Conservation (phyloP, 108 stramenopile species). For the Nitzschia inconspicua region DNA sequence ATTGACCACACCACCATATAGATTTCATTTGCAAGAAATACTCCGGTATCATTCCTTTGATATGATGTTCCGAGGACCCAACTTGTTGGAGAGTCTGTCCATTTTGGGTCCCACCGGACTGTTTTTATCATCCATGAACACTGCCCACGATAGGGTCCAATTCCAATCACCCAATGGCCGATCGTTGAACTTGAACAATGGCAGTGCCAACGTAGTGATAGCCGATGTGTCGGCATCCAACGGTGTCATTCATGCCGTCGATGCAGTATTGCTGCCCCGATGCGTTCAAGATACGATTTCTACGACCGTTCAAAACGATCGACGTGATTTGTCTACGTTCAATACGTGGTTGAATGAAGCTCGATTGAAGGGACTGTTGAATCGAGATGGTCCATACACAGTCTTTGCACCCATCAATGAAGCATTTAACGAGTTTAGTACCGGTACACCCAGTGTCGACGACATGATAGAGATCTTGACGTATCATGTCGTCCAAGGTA, state of each 20-base stretch:
- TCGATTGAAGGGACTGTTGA: slow-evolving; percentile 14
- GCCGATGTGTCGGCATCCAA: background rate
- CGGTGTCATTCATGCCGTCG: background rate
- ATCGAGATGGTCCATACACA: slow-evolving; percentile 25
- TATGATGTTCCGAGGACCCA: background rate
- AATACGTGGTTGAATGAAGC: no score
- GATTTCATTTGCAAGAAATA: background rate
- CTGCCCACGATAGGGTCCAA: no score
- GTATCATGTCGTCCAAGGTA: slow-evolving; percentile 39
- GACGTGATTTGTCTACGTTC: no score
- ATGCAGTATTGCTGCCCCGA: no score
- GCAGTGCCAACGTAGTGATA: background rate
- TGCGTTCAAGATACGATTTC: no score
- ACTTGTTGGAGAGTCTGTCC: background rate
- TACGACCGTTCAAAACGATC: no score
- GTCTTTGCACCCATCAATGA: slow-evolving; percentile 48
- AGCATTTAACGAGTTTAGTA: slow-evolving; percentile 22
- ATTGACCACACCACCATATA: no score
- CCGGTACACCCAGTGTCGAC: slow-evolving; percentile 17
- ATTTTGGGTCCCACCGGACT: background rate
- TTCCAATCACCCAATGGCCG: background rate
- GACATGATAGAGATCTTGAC: slow-evolving; percentile 19
- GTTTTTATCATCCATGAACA: no score
- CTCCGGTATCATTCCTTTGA: background rate
- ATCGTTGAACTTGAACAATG: no score